phyloP scores from a whole-genome alignment of 495 filamentous ascomycete species.

The Hypoxylon fragiforme region DNA sequence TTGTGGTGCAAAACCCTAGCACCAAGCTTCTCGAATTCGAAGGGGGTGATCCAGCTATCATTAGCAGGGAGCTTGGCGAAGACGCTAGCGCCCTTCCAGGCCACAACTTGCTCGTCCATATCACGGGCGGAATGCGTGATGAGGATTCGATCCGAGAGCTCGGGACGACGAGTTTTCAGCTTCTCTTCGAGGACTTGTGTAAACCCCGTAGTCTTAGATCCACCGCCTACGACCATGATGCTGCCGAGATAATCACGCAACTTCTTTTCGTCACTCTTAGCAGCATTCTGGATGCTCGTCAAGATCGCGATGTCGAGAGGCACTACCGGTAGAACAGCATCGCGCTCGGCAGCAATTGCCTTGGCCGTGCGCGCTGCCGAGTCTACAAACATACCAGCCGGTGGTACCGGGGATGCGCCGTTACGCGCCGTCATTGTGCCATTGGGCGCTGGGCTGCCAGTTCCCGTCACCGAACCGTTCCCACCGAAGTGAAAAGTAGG shows the following conservation, averaged over 20 bases:
- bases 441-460: constrained; percentile 49
- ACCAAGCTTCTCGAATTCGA: constrained; percentile 88
- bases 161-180: constrained; percentile 68
- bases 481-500: constrained; percentile 55
- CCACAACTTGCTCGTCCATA: constrained; percentile 90
- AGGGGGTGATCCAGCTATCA: constrained; percentile 87
- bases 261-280: constrained; percentile 87
- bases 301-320: constrained; percentile 89
- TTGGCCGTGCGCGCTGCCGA: constrained; percentile 51
- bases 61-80: constrained; percentile 92
- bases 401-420: constrained; percentile 53
- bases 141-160: constrained; percentile 78
- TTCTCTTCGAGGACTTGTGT: constrained; percentile 78
- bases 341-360: constrained; percentile 65
- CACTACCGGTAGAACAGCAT: constrained; percentile 77
- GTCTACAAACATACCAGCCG: constrained; percentile 41
- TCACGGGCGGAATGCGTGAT: constrained; percentile 87
- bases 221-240: constrained; percentile 95
- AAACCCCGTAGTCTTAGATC: constrained; percentile 76
- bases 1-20: constrained; percentile 80
- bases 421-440: constrained; percentile 41
- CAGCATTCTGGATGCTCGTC: constrained; percentile 81
- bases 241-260: constrained; percentile 87
- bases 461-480: constrained; percentile 47
- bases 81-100: constrained; percentile 96